Evolutionary conservation across 768 basidiomycete species (phyloP).

Genomic region (Cytidiella melzeri): DNA sequence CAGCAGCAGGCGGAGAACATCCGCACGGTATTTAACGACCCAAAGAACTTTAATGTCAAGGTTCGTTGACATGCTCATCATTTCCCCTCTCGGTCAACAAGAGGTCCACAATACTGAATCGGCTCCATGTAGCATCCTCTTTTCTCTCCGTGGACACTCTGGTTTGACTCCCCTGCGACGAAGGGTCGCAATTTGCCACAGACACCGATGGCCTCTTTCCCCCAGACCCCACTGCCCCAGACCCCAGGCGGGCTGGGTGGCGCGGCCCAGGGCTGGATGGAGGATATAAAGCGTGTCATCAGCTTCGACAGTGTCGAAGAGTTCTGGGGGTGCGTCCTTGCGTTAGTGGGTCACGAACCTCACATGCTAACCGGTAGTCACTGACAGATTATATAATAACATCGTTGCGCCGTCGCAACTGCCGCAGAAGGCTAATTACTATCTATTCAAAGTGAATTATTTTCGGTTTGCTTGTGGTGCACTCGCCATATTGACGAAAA

Average conservation of each 20-base stretch:
- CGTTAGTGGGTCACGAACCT: constrained; percentile 12
- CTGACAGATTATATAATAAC: constrained; percentile 90
- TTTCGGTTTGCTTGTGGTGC: no score
- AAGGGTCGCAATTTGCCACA: constrained; percentile 87
- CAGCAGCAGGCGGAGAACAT: constrained; percentile 76
- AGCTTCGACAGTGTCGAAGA: constrained; percentile 96
- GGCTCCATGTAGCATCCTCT: constrained; percentile 93
- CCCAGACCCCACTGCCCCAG: constrained; percentile 65
- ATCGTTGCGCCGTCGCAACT: constrained; percentile 92
- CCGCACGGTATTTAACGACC: constrained; percentile 90
- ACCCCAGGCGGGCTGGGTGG: constrained; percentile 60
- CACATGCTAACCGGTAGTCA: constrained; percentile 1
- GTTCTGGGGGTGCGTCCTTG: constrained; percentile 93
- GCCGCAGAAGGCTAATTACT: constrained; percentile 97
- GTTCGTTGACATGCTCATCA: no score
- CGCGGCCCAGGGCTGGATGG: constrained; percentile 96
- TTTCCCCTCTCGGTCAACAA: no score
- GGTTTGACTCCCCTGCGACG: constrained; percentile 93
- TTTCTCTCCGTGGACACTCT: constrained; percentile 92
- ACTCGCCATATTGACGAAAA: no score
- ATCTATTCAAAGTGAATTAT: constrained; percentile 95
- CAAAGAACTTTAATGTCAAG: constrained; percentile 94
- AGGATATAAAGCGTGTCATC: constrained; percentile 95
- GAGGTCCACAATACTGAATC: no score
- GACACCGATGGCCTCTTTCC: constrained; percentile 71